phyloP scores from a whole-genome alignment of 164 flowering plant genomes.

The Malania oleifera region DNA sequence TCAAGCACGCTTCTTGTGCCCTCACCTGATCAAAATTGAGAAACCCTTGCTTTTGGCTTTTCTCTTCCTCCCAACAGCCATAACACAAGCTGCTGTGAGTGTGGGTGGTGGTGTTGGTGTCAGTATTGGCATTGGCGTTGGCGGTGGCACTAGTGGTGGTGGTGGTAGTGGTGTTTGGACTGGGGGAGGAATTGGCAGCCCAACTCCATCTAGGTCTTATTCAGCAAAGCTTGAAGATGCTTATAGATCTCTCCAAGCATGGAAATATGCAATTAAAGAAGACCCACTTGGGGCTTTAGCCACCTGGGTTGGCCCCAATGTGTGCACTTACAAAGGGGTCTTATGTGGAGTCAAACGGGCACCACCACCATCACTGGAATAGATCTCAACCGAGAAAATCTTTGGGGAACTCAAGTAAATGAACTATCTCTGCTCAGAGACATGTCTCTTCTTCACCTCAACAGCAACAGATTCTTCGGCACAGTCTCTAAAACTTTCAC shows the following conservation, averaged over 20 bases:
- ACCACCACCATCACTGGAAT: slow-evolving; percentile 43
- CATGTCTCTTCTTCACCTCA: slow-evolving; percentile 67
- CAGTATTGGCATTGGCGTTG: no score
- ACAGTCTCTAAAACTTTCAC: slow-evolving; percentile 53
- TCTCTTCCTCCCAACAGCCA: slow-evolving; percentile 19
- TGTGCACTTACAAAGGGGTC: slow-evolving; percentile 79
- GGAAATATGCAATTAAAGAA: slow-evolving; percentile 80
- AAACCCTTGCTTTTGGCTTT: slow-evolving; percentile 16
- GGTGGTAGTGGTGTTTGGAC: slow-evolving; percentile 49
- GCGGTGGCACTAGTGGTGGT: slow-evolving; percentile 34
- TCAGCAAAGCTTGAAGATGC: slow-evolving; percentile 34
- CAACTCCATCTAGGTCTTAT: slow-evolving; percentile 23
- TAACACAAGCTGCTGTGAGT: slow-evolving; percentile 27
- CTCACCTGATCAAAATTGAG: slow-evolving; percentile 22
- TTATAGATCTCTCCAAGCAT: slow-evolving; percentile 76
- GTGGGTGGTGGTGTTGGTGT: slow-evolving; percentile 32
- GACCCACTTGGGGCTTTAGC: slow-evolving; percentile 58
- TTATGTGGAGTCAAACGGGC: slow-evolving; percentile 45
- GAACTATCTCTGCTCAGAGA: slow-evolving; percentile 65
- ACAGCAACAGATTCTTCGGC: slow-evolving; percentile 79
- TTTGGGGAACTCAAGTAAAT: slow-evolving; percentile 60
- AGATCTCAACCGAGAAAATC: slow-evolving; percentile 82
- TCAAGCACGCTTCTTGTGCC: not conserved
- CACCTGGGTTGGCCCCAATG: slow-evolving; percentile 78
- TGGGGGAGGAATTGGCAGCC: slow-evolving; percentile 35